Conservation (phyloP, 1,284 basidiomycete genomes). For the Boletellus deceptivus region DNA sequence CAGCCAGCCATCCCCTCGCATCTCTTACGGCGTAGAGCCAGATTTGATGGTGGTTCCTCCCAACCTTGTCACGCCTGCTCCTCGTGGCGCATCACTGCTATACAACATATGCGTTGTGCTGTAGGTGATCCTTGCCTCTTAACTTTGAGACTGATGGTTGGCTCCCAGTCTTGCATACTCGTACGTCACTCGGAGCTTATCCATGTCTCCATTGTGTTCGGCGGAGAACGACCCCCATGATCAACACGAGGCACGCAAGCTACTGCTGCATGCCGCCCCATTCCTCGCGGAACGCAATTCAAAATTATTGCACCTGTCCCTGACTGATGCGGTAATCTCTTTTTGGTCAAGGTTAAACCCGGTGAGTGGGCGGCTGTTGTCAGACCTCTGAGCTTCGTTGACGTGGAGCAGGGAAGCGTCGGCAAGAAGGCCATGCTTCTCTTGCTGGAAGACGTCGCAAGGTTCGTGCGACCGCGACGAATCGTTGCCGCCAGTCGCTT, state of each 20-base stretch:
- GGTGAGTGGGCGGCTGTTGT: slow-evolving; percentile 36
- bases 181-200: slow-evolving; percentile 59
- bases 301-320: slow-evolving; percentile 44
- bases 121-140: slow-evolving; percentile 41
- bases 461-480: slow-evolving; percentile 47
- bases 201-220: slow-evolving; percentile 52
- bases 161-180: slow-evolving; percentile 59
- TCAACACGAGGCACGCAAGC: slow-evolving; percentile 41
- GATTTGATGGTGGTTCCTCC: slow-evolving; percentile 48
- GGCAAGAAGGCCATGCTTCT: slow-evolving; percentile 47
- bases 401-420: slow-evolving; percentile 41
- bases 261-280: slow-evolving; percentile 54
- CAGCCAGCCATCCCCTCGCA: background rate
- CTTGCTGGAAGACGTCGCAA: slow-evolving; percentile 52
- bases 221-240: slow-evolving; percentile 41
- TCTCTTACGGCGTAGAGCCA: slow-evolving; percentile 42
- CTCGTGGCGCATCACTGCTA: slow-evolving; percentile 46
- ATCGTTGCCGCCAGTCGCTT: slow-evolving; percentile 30
- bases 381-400: slow-evolving; percentile 4
- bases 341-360: slow-evolving; percentile 58
- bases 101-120: slow-evolving; percentile 67
- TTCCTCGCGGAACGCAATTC: slow-evolving; percentile 61
- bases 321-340: slow-evolving; percentile 53
- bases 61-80: slow-evolving; percentile 42
- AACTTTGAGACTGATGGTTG: background rate